Percentiles rank a stretch among this genome's conserved stretches.
Conservation (phyloP, 768 basidiomycete species). For the Sporobolomyces roseus region DNA sequence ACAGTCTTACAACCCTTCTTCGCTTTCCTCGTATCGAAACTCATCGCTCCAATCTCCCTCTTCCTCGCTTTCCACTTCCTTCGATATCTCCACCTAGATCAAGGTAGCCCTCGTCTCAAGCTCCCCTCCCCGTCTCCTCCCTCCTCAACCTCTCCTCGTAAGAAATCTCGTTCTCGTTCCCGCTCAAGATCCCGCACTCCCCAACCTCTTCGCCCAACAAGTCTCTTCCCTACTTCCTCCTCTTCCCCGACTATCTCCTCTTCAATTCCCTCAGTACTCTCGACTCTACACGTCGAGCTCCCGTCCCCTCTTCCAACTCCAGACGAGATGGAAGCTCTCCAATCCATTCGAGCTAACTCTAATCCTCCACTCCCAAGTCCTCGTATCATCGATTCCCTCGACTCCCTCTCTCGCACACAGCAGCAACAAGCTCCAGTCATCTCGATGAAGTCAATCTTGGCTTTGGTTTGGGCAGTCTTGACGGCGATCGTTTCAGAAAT, state of each 20-base stretch:
- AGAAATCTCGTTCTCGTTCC: not conserved
- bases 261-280: too few species aligned
- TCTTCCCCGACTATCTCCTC: not conserved
- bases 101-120: not conserved
- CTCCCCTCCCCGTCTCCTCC: not conserved
- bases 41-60: constrained; percentile 3
- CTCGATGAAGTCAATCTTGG: too few species aligned
- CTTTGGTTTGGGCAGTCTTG: too few species aligned
- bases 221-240: not conserved
- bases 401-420: constrained; percentile 4
- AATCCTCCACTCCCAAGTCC: too few species aligned
- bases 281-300: not conserved
- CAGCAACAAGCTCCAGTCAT: too few species aligned
- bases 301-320: not conserved
- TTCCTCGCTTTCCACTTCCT: not conserved
- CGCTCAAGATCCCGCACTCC: not conserved
- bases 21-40: not conserved
- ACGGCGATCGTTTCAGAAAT: not conserved
- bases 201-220: not conserved
- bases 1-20: not conserved
- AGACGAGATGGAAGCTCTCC: not conserved
- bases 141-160: not conserved
- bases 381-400: too few species aligned
- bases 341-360: too few species aligned
- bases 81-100: not conserved